These are phyloP conservation scores for Globisporangium cystogenes DNA, from an alignment of 352 stramenopile genomes.

Conservation along the genomic window DNA sequence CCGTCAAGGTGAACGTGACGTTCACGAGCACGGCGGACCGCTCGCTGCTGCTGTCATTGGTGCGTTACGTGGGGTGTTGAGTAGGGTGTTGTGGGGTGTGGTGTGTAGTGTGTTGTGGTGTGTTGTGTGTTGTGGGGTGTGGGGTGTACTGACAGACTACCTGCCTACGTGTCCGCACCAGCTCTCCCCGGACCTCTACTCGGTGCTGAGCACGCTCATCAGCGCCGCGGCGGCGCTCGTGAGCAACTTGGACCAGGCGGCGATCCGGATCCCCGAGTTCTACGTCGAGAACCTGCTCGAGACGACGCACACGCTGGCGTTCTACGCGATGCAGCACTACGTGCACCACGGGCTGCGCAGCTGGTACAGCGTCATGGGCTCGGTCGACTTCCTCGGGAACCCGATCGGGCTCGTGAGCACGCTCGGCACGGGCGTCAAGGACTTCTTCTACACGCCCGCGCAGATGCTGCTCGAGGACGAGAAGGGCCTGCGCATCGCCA, in stretches of 20 bases:
- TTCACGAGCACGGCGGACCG: conserved; percentile 83
- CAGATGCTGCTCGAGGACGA: conserved; percentile 91
- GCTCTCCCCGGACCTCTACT: conserved; percentile 79
- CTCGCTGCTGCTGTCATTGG: conserved; percentile 72
- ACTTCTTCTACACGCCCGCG: conserved; percentile 94
- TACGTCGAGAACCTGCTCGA: conserved; percentile 87
- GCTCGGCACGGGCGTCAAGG: conserved; percentile 86
- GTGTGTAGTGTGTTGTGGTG: not conserved
- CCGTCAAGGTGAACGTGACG: conserved; percentile 85
- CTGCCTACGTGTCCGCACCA: too few relatives aligned
- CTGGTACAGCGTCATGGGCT: conserved; percentile 88
- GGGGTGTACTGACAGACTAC: not conserved
- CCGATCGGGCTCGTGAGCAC: conserved; percentile 88
- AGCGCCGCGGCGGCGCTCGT: conserved; percentile 74
- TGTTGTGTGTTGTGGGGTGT: conserved; percentile 9
- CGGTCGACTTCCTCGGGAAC: conserved; percentile 88
- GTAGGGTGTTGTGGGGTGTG: conserved; percentile 8
- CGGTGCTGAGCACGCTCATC: conserved; percentile 72
- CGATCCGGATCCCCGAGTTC: conserved; percentile 87
- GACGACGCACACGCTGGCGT: conserved; percentile 76
- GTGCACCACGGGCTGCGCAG: conserved; percentile 74
- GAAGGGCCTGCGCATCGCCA: conserved; percentile 79
- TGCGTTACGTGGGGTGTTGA: too few relatives aligned
- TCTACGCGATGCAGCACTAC: conserved; percentile 87
- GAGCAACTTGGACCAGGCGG: conserved; percentile 81